Evolutionary conservation across 441 rosid species (phyloP), one percentile per base, ranked within the genome.

Genomic region (Gossypium trilobum): DNA sequence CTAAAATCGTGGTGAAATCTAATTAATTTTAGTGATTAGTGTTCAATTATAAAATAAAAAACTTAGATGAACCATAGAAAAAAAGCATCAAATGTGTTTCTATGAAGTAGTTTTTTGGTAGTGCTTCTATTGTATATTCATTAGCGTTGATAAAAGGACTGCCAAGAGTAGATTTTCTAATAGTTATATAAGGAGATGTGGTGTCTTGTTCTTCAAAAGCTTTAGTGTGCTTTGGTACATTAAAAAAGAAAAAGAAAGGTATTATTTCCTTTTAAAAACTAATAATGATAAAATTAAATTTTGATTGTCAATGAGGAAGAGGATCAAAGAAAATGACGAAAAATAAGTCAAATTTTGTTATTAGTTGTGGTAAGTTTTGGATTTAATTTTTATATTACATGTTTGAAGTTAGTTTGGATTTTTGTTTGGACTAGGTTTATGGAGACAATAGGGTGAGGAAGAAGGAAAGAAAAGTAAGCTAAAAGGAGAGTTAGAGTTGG

Each of bases 111-210:
- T 55, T 50, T 36, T 70, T 70, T 33, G 17, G 19, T 9, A 70
- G 51, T 55, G 33, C 51, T 33, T 55, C 48, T 31, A 19, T 70
- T 70, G 36, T 27, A 54, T 55, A 70, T 54, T 55, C 73, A 5
- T 63, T 54, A 50, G 33, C 6, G 8, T 31, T 52, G 51, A 51
- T 55, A 7, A 13, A 36, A 54, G 42, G 50, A 14, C 10, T 17
- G 19, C 27, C 68, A 36, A 55, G 5, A 36, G 14, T 70, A 31
- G 29, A 55, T 70, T 70, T 17, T 20, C 31, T 8, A 46, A 22
- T 65, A 5, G n/a, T 5, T 3, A 50, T 50, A 50, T 50, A 14
- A 9, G 2, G 11, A 64, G 4, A 19, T 42, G 19, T 4, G 19
- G 55, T 4, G 14, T 66, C 39, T 66, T 50, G 25, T 39, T 44